A percentile compares a stretch with the other conserved stretches of the same genome.
Evolutionary conservation across 345 rosid genomes (phyloP).

Genomic region (Boechera stricta): DNA sequence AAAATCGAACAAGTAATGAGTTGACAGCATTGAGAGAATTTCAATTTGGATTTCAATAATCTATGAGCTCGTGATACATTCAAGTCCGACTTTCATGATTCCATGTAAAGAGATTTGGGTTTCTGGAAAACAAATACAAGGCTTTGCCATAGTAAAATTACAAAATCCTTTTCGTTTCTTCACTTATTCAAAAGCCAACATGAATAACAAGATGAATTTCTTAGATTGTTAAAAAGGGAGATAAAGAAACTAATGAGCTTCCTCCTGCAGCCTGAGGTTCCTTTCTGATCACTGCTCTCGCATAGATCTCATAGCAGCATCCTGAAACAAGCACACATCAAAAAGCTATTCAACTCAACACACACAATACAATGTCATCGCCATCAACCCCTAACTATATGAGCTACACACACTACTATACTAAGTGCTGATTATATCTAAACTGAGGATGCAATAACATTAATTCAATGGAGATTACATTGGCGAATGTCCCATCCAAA

Average conservation of each 20-base stretch:
- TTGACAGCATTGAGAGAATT: too few species aligned
- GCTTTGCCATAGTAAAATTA: neutral
- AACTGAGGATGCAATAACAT: neutral
- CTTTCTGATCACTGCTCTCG: constrained; percentile 69
- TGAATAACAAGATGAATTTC: constrained; percentile 7
- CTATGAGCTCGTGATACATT: too few species aligned
- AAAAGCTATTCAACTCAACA: neutral
- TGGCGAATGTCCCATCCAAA: constrained; percentile 1
- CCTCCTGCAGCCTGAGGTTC: constrained; percentile 61
- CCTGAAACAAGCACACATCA: constrained; percentile 55
- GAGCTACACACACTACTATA: neutral
- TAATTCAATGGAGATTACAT: neutral
- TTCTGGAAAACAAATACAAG: constrained; percentile 18
- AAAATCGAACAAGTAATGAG: neutral
- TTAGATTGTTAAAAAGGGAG: constrained; percentile 4
- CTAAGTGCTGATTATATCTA: neutral
- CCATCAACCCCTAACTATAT: neutral
- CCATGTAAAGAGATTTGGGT: constrained; percentile 5
- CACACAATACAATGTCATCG: neutral
- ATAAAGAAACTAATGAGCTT: constrained; percentile 44
- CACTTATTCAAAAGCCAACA: constrained; percentile 35
- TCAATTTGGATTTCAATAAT: too few species aligned
- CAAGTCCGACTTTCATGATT: too few species aligned
- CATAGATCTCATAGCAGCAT: constrained; percentile 95
- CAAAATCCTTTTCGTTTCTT: constrained; percentile 15